Evolutionary conservation across 306 rosid species (phyloP), one percentile per base, ranked within the genome.

Genomic region (Lathyrus sativus): DNA sequence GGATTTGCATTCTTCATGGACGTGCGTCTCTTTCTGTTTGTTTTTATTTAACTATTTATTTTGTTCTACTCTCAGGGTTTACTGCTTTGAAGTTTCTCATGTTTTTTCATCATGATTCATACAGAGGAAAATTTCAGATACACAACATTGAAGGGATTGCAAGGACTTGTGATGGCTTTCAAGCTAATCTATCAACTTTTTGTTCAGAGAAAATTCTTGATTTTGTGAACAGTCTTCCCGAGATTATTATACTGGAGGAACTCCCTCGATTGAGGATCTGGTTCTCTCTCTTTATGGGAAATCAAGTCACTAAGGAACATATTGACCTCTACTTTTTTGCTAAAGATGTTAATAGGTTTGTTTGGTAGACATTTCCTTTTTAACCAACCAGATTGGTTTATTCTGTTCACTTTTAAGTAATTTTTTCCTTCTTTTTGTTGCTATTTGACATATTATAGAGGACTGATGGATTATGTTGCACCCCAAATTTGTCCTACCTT

Each of bases 111-210:
- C 31, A 41, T 69, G 28, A 63, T 62, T 61, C 38, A 49, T 67
- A 78, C 77, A 80, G 88, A 59, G 88, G 85, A 2, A 71, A 43
- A 68, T 71, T 84, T 80, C 68, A 68, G 43, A 78, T 78, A 13
- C 62, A 37, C 57, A 58, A 6, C 4, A 58, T 11, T 39, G 75
- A 56, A 10, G 66, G 64, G 14, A 26, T 11, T 59, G 55, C 17
- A 29, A 54, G 31, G 24, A 62, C 45, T 50, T 80, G 31, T 46
- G 67, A 68, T 50, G 70, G 83, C 37, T 41, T 84, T 39, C 88
- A 74, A 78, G 83, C 83, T 31, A 83, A 80, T 64, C 11, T 78
- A 29, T 80, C 85, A 38, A 78, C 42, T 31, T n/a, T 4, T 58
- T 63, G 75, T 19, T 78, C 75, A 54, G 51, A 18, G 19, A 13